Percentiles rank a stretch among this genome's conserved stretches.
Conservation (phyloP, 1,284 basidiomycete genomes). For the Cryptococcus sp. region DNA sequence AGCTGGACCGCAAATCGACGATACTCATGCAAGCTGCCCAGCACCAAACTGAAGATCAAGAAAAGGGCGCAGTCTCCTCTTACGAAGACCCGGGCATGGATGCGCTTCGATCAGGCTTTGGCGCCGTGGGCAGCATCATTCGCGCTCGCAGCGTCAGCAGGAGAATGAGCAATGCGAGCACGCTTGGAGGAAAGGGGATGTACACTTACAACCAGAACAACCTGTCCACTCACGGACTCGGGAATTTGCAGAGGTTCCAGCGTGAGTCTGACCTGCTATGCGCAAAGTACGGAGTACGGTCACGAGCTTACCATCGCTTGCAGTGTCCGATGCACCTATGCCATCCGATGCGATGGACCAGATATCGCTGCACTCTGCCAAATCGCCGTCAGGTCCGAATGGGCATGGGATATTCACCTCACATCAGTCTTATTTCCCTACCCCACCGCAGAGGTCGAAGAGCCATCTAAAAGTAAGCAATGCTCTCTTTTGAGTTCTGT, state of each 20-base stretch:
- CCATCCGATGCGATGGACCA: conserved; percentile 45
- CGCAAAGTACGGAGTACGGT: too few species aligned
- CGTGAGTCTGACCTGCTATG: conserved; percentile 27
- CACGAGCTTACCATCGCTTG: too few species aligned
- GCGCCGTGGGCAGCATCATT: conserved; percentile 83
- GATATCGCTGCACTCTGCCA: conserved; percentile 38
- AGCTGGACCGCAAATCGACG: conserved; percentile 79
- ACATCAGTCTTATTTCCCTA: conserved; percentile 10
- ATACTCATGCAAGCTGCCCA: conserved; percentile 77
- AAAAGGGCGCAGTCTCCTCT: conserved; percentile 51
- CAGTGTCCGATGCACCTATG: conserved; percentile 52
- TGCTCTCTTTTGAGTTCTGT: not conserved
- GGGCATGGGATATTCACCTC: conserved; percentile 10
- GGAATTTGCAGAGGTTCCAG: conserved; percentile 41
- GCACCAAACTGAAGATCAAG: conserved; percentile 61
- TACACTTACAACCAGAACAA: conserved; percentile 18
- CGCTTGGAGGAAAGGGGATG: conserved; percentile 16
- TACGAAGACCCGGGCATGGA: conserved; percentile 71
- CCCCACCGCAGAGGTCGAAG: conserved; percentile 23
- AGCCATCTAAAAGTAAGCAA: conserved; percentile 39
- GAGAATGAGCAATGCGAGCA: conserved; percentile 34
- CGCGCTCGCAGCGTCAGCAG: conserved; percentile 63
- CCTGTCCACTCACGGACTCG: conserved; percentile 42
- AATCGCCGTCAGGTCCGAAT: conserved; percentile 11
- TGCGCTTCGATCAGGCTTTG: conserved; percentile 83